Percentiles rank a stretch among this genome's conserved stretches.
phyloP scores from a whole-genome alignment of 1,284 basidiomycete species.

The Ustilago nuda region DNA sequence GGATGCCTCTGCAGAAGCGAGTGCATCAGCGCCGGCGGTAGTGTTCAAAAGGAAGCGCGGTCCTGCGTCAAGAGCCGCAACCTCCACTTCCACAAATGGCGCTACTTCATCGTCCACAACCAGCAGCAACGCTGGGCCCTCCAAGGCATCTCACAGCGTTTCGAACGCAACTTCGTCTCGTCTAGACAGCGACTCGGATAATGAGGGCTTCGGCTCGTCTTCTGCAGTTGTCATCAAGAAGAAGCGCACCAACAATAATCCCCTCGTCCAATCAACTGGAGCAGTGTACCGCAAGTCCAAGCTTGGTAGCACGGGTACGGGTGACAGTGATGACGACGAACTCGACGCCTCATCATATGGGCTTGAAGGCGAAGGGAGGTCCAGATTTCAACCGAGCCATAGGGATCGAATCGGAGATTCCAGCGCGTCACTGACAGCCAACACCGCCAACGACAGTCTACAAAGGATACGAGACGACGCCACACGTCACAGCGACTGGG shows the following conservation, averaged over 20 bases:
- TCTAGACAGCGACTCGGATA: slow-evolving; percentile 18
- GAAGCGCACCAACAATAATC: slow-evolving; percentile 31
- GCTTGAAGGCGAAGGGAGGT: neutral
- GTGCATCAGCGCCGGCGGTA: slow-evolving; percentile 10
- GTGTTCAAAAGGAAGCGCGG: slow-evolving; percentile 49
- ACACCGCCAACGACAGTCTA: slow-evolving; percentile 7
- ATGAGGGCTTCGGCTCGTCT: slow-evolving; percentile 1
- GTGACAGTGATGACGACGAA: slow-evolving; percentile 15
- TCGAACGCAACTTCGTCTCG: neutral
- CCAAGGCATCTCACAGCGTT: slow-evolving; percentile 11
- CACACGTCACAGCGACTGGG: slow-evolving; percentile 71
- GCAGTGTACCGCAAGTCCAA: slow-evolving; percentile 21
- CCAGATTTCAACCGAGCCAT: neutral
- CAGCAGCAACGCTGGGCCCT: slow-evolving; percentile 18
- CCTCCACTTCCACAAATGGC: slow-evolving; percentile 6
- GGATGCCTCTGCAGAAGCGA: slow-evolving; percentile 9
- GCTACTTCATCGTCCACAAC: slow-evolving; percentile 5
- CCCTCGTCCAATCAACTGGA: slow-evolving; percentile 39
- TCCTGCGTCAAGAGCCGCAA: slow-evolving; percentile 12
- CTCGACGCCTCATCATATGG: neutral
- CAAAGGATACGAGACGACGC: slow-evolving; percentile 68
- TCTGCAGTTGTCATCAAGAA: slow-evolving; percentile 44
- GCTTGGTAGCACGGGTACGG: slow-evolving; percentile 8
- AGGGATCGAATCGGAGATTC: neutral
- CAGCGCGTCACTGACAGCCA: neutral